Evolutionary conservation across 176 grass and related monocot species (phyloP).

Genomic region (Carex littledalei): DNA sequence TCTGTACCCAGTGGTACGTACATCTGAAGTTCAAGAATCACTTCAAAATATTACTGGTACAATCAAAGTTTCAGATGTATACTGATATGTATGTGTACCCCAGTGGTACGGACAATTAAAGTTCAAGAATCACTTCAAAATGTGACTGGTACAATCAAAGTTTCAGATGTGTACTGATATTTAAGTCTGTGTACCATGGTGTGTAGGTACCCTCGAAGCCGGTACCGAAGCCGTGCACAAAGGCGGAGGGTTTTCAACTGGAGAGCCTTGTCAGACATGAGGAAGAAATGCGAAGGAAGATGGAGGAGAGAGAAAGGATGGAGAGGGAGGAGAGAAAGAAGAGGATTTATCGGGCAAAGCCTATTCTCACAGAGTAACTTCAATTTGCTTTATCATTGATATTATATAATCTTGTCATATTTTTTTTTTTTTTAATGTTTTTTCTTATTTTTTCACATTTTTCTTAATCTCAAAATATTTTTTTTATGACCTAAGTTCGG

Average conservation of each 20-base stretch:
- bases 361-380: conserved; percentile 69
- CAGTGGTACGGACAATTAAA: conserved; percentile 26
- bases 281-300: conserved; percentile 51
- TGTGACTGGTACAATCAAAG: background rate
- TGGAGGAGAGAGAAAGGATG: conserved; percentile 55
- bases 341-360: conserved; percentile 67
- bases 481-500: no score
- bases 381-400: conserved; percentile 16
- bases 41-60: background rate
- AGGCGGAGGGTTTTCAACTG: conserved; percentile 72
- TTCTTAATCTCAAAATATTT: no score
- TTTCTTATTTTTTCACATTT: no score
- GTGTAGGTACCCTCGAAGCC: conserved; percentile 77
- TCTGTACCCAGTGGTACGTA: conserved; percentile 32
- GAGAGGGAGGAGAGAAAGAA: conserved; percentile 57
- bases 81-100: background rate
- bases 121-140: background rate
- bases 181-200: conserved; percentile 13
- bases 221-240: conserved; percentile 82
- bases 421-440: no score
- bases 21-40: background rate
- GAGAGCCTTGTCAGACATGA: conserved; percentile 86
- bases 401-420: no score
- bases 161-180: background rate
- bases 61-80: background rate